Base-by-base conservation (phyloP, 2,329 filamentous ascomycete genomes). In the Tolypocladium guangdongense region DNA sequence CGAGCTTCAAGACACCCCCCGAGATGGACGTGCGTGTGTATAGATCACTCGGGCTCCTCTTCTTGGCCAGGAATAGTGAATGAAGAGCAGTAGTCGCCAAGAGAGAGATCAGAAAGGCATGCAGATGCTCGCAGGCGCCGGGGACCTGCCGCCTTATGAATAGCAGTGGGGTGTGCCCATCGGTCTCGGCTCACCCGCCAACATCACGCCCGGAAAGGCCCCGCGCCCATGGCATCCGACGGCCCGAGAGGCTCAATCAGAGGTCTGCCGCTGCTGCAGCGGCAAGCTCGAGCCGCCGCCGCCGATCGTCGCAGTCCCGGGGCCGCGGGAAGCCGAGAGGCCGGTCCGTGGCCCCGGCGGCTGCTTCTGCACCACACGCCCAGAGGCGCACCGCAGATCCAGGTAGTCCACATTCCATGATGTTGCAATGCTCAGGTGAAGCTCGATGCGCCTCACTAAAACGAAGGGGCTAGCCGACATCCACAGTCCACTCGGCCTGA, bases 251-350 rank as follows among this genome's bases (percentile, higher is more conserved):
- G 48, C 35, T 12, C 37, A n/a, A 22, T 24, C 14, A 4, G n/a
- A n/a, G n/a, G n/a, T n/a, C n/a, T n/a, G n/a, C n/a, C 35, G 2
- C 35, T n/a, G n/a, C 35, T 18, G 35, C 14, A 36, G 35, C 6
- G 35, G 35, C 16, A 47, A 14, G 3, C 18, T 11, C 20, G 27
- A 20, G 33, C 43, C 43, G 27, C 27, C 27, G 32, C 32, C 2
- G 32, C 32, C n/a, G n/a, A n/a, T 43, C 49, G 36, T 52, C 16
- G 41, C 50, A 36, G 33, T 36, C 33, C 38, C 49, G 49, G 39
- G 49, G 59, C 71, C 71, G 71, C 58, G 51, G 59, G 54, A 71
- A 74, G 68, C 72, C 72, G 72, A 63, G 53, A 56, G 66, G 67
- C 71, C 71, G 71, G 54, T 53, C 50, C 50, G 57, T 18, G 24